Evolutionary conservation across 2,329 filamentous ascomycete species (phyloP).

Genomic region (Canariomyces notabilis): DNA sequence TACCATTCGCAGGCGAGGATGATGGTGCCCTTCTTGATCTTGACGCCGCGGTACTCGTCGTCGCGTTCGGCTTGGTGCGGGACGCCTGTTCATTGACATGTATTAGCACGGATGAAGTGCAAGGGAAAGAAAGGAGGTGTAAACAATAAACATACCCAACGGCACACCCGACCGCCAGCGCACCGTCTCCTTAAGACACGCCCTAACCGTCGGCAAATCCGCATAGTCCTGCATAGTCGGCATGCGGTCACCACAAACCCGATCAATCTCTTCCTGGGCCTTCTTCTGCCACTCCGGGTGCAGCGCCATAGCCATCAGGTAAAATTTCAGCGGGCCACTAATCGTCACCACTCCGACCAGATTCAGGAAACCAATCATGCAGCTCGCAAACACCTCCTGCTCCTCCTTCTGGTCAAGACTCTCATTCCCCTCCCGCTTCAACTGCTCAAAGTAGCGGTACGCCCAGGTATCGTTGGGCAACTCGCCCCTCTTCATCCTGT

Average conservation of each 20-base stretch:
- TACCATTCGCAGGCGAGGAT: slow-evolving; percentile 48
- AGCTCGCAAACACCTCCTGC: slow-evolving; percentile 43
- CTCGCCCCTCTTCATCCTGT: slow-evolving; percentile 36
- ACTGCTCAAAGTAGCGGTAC: slow-evolving; percentile 43
- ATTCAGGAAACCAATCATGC: slow-evolving; percentile 49
- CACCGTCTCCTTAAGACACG: slow-evolving; percentile 54
- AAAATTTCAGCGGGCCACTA: slow-evolving; percentile 46
- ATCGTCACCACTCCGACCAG: slow-evolving; percentile 48
- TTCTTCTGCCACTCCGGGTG: slow-evolving; percentile 49
- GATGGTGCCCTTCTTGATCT: slow-evolving; percentile 44
- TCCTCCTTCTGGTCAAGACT: slow-evolving; percentile 37
- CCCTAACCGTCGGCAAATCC: slow-evolving; percentile 47
- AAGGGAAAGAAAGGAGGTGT: too few relatives aligned
- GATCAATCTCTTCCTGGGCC: slow-evolving; percentile 53
- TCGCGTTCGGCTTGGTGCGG: slow-evolving; percentile 46
- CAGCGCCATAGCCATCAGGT: slow-evolving; percentile 48
- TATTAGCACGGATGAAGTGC: not conserved
- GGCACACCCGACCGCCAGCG: slow-evolving; percentile 54
- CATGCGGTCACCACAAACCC: slow-evolving; percentile 49
- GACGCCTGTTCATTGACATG: slow-evolving; percentile 33
- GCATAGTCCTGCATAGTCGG: slow-evolving; percentile 47
- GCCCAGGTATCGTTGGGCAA: slow-evolving; percentile 44
- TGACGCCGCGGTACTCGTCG: slow-evolving; percentile 42
- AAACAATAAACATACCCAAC: slow-evolving; percentile 34
- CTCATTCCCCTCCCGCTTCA: slow-evolving; percentile 36